phyloP scores from a whole-genome alignment of 73 alveolate species.

The Tetrahymena borealis region DNA sequence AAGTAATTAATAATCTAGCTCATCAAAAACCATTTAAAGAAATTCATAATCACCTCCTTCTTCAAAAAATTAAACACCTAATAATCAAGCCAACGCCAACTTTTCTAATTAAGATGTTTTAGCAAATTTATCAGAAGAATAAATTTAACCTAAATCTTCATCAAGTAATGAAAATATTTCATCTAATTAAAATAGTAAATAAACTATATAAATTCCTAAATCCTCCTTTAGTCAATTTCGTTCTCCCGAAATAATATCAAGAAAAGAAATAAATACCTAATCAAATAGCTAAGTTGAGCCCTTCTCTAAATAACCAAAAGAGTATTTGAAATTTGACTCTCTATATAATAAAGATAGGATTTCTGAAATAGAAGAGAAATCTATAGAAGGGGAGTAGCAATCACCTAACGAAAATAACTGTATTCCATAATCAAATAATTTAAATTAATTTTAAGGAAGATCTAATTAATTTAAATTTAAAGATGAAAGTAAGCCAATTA shows the following conservation, averaged over 20 bases:
- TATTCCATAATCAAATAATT: neutral
- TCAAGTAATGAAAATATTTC: no score
- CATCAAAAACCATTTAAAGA: neutral
- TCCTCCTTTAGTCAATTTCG: no score
- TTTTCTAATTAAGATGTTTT: no score
- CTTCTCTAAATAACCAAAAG: neutral
- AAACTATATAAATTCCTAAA: no score
- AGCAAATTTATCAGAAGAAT: no score
- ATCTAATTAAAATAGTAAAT: no score
- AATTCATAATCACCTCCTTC: neutral
- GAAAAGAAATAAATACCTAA: no score
- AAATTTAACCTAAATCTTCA: no score
- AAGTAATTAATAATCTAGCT: neutral
- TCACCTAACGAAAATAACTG: neutral
- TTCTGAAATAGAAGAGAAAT: neutral
- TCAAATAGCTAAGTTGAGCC: no score
- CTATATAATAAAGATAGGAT: neutral
- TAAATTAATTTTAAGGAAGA: no score
- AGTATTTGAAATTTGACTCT: neutral
- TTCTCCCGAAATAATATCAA: no score
- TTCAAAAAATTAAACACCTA: neutral
- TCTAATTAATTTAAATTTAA: neutral
- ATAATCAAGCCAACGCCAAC: neutral
- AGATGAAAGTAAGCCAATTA: neutral
- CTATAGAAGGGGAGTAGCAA: neutral